Conservation (phyloP, 371 early-diverging fungal genomes). For the Zychaea mexicana region DNA sequence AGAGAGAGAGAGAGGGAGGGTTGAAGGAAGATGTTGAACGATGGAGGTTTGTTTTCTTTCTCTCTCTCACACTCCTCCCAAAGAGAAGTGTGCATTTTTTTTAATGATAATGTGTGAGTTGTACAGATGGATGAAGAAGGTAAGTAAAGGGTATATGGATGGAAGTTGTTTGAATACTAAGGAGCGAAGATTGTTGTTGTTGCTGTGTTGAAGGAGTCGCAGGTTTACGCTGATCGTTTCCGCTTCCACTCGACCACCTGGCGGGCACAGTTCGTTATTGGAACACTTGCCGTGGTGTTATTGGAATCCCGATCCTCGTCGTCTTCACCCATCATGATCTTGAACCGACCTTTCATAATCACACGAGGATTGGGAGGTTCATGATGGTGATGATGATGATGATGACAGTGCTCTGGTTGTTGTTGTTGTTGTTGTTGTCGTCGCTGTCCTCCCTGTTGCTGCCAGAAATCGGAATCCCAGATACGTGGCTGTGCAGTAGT, state of each 20-base stretch:
- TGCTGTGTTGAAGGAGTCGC: not conserved
- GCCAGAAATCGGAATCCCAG: slow-evolving; percentile 26
- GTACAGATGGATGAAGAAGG: not conserved
- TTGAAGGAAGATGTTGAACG: too few relatives aligned
- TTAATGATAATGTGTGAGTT: not conserved
- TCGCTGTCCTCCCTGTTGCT: not conserved
- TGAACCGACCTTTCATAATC: slow-evolving; percentile 25
- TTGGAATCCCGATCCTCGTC: slow-evolving; percentile 1
- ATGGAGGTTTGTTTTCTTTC: too few relatives aligned
- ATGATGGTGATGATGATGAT: not conserved
- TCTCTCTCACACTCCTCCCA: too few relatives aligned
- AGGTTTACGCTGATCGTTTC: slow-evolving; percentile 9
- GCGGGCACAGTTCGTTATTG: not conserved
- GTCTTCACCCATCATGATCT: slow-evolving; percentile 21
- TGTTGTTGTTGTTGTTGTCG: not conserved
- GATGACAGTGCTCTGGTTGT: not conserved
- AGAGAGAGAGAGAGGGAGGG: too few relatives aligned
- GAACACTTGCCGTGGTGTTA: not conserved
- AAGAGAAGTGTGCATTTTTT: too few relatives aligned
- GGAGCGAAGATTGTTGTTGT: not conserved
- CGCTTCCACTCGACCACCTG: slow-evolving; percentile 19
- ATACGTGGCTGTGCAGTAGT: not conserved
- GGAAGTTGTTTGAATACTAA: too few relatives aligned
- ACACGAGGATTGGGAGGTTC: slow-evolving; percentile 7
- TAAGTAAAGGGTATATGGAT: not conserved